Base-by-base conservation (phyloP, 2,329 filamentous ascomycete genomes). In the Diaporthe sp. region DNA sequence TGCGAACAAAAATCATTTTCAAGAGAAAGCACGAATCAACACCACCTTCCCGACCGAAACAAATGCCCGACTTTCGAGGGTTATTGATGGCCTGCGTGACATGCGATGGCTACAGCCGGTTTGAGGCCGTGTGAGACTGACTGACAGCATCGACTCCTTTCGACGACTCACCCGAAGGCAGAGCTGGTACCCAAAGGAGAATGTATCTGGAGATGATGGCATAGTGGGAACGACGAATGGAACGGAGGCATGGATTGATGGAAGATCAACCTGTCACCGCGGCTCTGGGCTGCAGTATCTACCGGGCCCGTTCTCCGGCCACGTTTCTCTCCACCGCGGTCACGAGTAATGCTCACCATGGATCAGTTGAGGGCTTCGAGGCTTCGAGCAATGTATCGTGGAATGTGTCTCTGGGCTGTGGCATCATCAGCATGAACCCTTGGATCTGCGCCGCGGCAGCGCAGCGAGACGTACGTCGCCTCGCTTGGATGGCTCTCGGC, bases 11-110 rank as follows among this genome's bases (percentile, higher is more conserved):
- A 69, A 55, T 53, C 46, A 73, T 75, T 75, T 68, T 68, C 61
- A 68, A 75, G 61, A 74, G 37, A 65, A 76, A 62, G 39, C 73
- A 75, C 53, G 73, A 75, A 75, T 69, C 69, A 68, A 72, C 75
- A 75, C 73, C 73, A 65, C 62, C 61, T 67, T 76, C 73, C 73
- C 75, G 73, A 72, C 75, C 73, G 61, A 57, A 57, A 55, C 25
- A 49, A 4, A 19, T 62, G 17, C 10, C 42, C 39, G 55, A n/a
- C 22, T 58, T 28, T 57, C 57, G 62, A 62, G 34, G 65, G 34
- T 34, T 15, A 22, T 34, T 75, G 62, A 57, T 62, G 67, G 58
- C 71, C 28, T 44, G 37, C 22, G 53, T 75, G 73, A 72, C 34
- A 72, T 67, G 67, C 37, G 70, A 59, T 28, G 70, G 57, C 37